Evolutionary conservation across 805 yeast species (phyloP), one percentile per base, ranked within the genome.

Genomic region (Jamesozyma jinghongensis): DNA sequence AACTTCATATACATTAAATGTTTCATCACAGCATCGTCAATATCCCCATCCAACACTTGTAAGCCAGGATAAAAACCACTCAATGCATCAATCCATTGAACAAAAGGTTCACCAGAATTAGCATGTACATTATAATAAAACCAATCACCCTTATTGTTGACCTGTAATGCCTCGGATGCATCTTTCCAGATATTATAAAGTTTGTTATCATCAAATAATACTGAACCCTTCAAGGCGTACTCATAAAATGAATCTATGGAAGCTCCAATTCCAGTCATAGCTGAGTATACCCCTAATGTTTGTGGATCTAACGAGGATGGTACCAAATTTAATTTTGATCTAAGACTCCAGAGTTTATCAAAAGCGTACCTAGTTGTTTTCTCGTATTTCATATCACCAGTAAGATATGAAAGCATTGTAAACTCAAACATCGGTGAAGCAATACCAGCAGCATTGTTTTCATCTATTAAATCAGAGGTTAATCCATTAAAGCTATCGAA

Each of bases 231-330:
- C 32, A 85, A 68, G 0, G 95, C 83, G 60, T 87, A 85, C 54
- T 88, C 97, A 56, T 81, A 88, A 53, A 85, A 85, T 0, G 95
- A 85, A 60, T 88, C 97, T 13, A 85, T 74, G 2, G 94, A 82
- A 0, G 97, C 97, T 2, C 97, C 97, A 8, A 84, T 70, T 0
- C 96, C 95, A 0, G 92, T 75, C 32, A 77, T 61, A 0, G 70
- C 57, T 41, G 81, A 81, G 32, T 67, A 61, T 76, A 85, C 78
- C 30, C 57, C 53, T 28, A 77, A 75, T 0, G 68, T 61, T 1
- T 67, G 52, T 0, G 88, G 81, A 45, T 81, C 79, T 4, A 87
- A 66, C 0, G 88, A 71, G 85, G 83, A 81, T 2, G 95, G 94
- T 12, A 90, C 52, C 22, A 90, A 64, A 48, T 83, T 77, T 12